phyloP scores from a whole-genome alignment of 148 eudicot genomes.

The Suaeda aralocaspica region DNA sequence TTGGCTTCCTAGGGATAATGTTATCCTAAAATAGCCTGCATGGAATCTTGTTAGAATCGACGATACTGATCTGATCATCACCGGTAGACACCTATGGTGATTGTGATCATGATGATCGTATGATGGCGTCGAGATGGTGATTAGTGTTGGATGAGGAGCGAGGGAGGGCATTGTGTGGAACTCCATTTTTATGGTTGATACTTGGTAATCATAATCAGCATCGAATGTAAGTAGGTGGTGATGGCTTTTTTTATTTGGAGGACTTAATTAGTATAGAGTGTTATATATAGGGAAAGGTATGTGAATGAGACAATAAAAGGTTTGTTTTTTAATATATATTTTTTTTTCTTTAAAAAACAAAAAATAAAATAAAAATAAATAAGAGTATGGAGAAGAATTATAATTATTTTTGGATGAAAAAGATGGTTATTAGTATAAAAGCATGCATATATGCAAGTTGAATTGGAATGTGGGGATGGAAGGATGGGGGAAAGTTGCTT shows the following conservation, averaged over 20 bases:
- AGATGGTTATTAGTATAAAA: background rate
- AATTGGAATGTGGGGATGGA: background rate
- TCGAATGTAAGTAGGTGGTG: background rate
- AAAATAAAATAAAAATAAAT: background rate
- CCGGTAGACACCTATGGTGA: background rate
- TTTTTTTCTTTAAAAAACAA: background rate
- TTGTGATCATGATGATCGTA: background rate
- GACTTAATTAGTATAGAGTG: background rate
- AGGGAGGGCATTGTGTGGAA: background rate
- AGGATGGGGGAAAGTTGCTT: constrained; percentile 1
- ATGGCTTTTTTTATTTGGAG: background rate
- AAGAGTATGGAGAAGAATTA: background rate
- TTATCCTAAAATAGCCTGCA: constrained; percentile 41
- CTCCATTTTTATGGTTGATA: background rate
- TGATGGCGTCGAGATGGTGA: background rate
- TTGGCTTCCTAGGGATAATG: constrained; percentile 42
- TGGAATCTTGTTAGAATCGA: constrained; percentile 27
- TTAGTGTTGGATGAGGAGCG: background rate
- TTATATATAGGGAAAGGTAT: background rate
- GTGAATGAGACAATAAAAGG: constrained; percentile 13
- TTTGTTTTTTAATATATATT: no score
- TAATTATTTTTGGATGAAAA: background rate
- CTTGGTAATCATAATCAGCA: background rate
- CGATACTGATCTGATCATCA: background rate
- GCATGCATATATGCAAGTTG: no score